Conservation (phyloP, 805 yeast genomes). For the Starmerella floricola region DNA sequence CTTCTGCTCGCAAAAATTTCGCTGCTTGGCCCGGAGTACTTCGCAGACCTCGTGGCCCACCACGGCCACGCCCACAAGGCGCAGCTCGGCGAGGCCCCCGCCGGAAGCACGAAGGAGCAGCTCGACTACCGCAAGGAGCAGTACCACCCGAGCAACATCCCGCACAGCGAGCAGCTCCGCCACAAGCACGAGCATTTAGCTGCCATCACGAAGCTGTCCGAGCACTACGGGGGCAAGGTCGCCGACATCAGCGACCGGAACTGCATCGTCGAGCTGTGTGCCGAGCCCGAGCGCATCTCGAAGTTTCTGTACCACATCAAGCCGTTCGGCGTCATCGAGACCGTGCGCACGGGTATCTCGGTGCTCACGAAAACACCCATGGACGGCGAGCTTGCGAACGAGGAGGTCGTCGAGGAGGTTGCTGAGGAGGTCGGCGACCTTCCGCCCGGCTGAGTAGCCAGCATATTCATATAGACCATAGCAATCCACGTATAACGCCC, state of each 20-base stretch:
- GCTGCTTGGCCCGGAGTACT: slow-evolving; percentile 93
- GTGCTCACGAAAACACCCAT: slow-evolving; percentile 94
- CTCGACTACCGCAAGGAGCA: slow-evolving; percentile 26
- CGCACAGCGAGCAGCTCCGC: slow-evolving; percentile 85
- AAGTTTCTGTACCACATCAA: slow-evolving; percentile 78
- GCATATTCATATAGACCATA: too few relatives aligned
- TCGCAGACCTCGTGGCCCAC: slow-evolving; percentile 82
- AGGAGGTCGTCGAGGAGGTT: slow-evolving; percentile 35
- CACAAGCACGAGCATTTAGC: slow-evolving; percentile 83
- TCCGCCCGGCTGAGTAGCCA: slow-evolving; percentile 70
- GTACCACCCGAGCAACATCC: slow-evolving; percentile 80
- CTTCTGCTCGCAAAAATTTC: slow-evolving; percentile 84
- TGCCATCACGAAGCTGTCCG: slow-evolving; percentile 66
- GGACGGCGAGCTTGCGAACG: slow-evolving; percentile 35
- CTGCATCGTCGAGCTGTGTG: slow-evolving; percentile 86
- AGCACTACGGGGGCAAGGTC: slow-evolving; percentile 83
- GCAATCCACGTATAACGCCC: too few relatives aligned
- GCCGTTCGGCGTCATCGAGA: slow-evolving; percentile 93
- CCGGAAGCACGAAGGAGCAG: slow-evolving; percentile 26
- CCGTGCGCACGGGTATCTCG: slow-evolving; percentile 97
- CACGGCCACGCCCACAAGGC: slow-evolving; percentile 41
- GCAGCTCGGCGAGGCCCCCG: slow-evolving; percentile 29
- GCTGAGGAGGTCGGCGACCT: slow-evolving; percentile 59
- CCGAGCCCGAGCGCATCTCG: slow-evolving; percentile 82
- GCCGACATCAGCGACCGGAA: slow-evolving; percentile 88